A percentile compares a stretch with the other conserved stretches of the same genome.
Conservation (phyloP, 108 stramenopile genomes). For the Fragilaria crotonensis region DNA sequence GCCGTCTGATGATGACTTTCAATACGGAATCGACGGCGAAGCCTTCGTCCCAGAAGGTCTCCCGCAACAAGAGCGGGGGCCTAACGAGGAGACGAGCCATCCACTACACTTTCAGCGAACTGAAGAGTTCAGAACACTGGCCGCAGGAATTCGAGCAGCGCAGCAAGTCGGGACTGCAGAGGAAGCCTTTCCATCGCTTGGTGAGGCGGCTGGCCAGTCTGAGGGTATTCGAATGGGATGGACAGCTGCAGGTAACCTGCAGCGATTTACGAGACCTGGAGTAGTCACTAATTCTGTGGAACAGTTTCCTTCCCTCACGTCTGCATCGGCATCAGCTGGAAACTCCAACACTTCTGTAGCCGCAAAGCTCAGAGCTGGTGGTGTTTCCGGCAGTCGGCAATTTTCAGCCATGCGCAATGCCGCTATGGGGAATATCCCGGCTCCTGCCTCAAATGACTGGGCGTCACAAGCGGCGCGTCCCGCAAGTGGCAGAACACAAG, state of each 20-base stretch:
- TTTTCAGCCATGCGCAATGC: conserved; percentile 3
- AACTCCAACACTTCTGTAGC: conserved; percentile 1
- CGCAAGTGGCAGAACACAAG: neutral
- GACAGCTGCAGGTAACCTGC: conserved; percentile 20
- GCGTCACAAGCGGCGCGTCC: neutral
- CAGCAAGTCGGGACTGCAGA: conserved; percentile 6
- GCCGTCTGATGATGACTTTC: conserved; percentile 51
- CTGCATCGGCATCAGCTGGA: neutral
- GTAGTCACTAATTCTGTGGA: conserved; percentile 25
- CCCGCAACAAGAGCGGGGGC: neutral
- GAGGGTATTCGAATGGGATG: conserved; percentile 23
- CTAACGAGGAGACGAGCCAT: conserved; percentile 17
- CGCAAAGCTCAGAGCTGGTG: neutral
- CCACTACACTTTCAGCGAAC: conserved; percentile 73
- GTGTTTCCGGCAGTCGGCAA: neutral
- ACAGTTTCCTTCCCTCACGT: conserved; percentile 29
- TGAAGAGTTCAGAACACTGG: conserved; percentile 63
- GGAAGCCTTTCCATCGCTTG: conserved; percentile 64
- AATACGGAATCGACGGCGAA: conserved; percentile 73
- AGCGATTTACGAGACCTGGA: conserved; percentile 8
- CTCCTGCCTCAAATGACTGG: neutral
- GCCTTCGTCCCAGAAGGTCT: conserved; percentile 81
- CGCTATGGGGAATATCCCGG: neutral
- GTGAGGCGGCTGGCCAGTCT: neutral
- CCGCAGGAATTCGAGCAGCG: conserved; percentile 42